Percentiles rank a stretch among this genome's conserved stretches.
These are phyloP conservation scores for Didymella pinodella DNA, from an alignment of 2,329 filamentous ascomycete species.

Conservation along the genomic window DNA sequence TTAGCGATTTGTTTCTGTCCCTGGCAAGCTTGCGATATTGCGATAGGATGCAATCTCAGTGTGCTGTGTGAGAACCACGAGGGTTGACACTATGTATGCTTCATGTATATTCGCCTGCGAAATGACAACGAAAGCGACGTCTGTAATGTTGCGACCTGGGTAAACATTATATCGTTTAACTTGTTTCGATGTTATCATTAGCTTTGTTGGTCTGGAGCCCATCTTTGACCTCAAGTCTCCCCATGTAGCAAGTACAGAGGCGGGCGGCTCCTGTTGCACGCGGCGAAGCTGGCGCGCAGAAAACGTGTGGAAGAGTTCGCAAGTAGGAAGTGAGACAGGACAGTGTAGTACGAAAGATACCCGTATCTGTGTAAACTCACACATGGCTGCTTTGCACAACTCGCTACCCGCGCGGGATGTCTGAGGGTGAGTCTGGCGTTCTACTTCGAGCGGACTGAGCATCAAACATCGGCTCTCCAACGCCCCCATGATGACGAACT, in stretches of 20 bases:
- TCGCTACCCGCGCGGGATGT: conserved; percentile 3
- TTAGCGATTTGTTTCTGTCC: background rate
- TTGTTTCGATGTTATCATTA: background rate
- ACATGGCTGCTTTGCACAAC: conserved; percentile 29
- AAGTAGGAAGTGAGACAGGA: conserved; percentile 21
- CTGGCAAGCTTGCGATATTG: background rate
- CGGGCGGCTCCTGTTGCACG: conserved; percentile 6
- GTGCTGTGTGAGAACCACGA: background rate
- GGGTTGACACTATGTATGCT: background rate
- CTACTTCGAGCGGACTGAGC: conserved; percentile 3
- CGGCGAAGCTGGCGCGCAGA: background rate
- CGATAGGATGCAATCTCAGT: background rate
- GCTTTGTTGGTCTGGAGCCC: background rate
- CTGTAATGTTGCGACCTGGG: background rate
- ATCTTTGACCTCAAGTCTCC: background rate
- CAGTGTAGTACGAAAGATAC: conserved; percentile 18
- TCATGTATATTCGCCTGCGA: conserved; percentile 1
- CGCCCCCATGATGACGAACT: conserved; percentile 3
- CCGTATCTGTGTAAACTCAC: conserved; percentile 15
- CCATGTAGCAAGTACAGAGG: background rate
- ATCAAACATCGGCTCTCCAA: conserved; percentile 6
- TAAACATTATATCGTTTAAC: background rate
- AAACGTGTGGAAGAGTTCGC: conserved; percentile 13
- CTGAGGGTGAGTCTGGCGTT: conserved; percentile 9
- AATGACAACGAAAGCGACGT: background rate